A percentile compares a stretch with the other conserved stretches of the same genome.
Conservation (phyloP, 2,329 filamentous ascomycete species). For the Aspergillus quadrilineatus region DNA sequence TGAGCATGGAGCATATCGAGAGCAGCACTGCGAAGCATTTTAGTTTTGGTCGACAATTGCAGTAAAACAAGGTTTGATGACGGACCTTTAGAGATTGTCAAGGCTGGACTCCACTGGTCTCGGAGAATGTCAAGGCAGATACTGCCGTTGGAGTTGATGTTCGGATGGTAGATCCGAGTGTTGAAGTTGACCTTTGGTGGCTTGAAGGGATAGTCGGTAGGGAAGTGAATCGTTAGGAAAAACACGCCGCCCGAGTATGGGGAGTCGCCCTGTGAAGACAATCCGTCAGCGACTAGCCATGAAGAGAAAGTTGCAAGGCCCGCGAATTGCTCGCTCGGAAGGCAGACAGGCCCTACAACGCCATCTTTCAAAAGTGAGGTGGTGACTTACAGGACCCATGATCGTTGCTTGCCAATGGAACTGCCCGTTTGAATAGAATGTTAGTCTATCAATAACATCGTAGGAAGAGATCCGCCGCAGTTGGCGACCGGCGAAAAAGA, state of each 20-base stretch:
- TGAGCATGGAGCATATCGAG: slow-evolving; percentile 99
- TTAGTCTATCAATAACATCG: slow-evolving; percentile 15
- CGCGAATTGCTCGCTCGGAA: neutral
- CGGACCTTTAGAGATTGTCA: slow-evolving; percentile 97
- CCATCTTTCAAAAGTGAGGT: slow-evolving; percentile 9
- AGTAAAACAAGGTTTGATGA: neutral
- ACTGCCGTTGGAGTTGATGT: slow-evolving; percentile 99
- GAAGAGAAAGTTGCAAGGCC: neutral
- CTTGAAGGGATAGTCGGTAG: slow-evolving; percentile 99
- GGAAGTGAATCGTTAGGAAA: slow-evolving; percentile 98
- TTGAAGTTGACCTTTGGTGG: slow-evolving; percentile 99
- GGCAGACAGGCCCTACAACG: neutral
- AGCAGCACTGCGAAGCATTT: slow-evolving; percentile 68
- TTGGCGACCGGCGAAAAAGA: slow-evolving; percentile 17
- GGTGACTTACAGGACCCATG: slow-evolving; percentile 86
- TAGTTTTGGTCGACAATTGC: neutral
- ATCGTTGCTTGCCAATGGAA: slow-evolving; percentile 99
- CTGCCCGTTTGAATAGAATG: slow-evolving; percentile 51
- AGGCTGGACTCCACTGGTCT: slow-evolving; percentile 97
- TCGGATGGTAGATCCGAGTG: slow-evolving; percentile 98
- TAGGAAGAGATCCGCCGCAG: slow-evolving; percentile 17
- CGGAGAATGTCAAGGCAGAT: slow-evolving; percentile 98
- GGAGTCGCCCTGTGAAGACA: slow-evolving; percentile 70
- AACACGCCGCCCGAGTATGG: slow-evolving; percentile 98
- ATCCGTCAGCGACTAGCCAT: neutral